phyloP scores from a whole-genome alignment of 805 yeast genomes.

The Jamesozyma piceae region DNA sequence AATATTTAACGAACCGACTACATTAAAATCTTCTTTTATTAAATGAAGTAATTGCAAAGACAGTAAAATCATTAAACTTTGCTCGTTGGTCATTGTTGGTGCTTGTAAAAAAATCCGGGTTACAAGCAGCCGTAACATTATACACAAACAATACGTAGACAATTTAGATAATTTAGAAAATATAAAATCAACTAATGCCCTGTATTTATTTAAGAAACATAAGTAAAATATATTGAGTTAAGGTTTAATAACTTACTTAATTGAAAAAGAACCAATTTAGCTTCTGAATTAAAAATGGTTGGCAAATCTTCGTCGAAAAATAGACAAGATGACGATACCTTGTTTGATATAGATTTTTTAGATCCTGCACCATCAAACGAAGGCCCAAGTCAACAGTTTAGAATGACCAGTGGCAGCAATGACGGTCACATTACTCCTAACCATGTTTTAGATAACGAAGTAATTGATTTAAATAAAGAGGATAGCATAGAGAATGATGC shows the following conservation, averaged over 20 bases:
- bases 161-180: too few species aligned
- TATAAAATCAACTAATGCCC: too few species aligned
- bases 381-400: neutral
- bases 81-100: too few species aligned
- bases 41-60: too few species aligned
- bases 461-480: slow-evolving; percentile 27
- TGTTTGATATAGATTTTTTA: slow-evolving; percentile 35
- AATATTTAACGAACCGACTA: too few species aligned
- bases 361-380: slow-evolving; percentile 9
- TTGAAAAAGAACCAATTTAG: neutral
- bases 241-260: too few species aligned
- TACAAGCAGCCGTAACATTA: neutral
- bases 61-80: too few species aligned
- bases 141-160: neutral
- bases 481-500: slow-evolving; percentile 33
- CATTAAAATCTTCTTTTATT: too few species aligned
- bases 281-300: neutral
- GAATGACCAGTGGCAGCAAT: slow-evolving; percentile 2
- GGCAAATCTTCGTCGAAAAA: neutral
- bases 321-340: slow-evolving; percentile 21
- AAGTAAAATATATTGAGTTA: too few species aligned
- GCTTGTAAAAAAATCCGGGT: neutral
- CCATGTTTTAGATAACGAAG: slow-evolving; percentile 26
- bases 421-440: slow-evolving; percentile 8
- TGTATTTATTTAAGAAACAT: too few species aligned